phyloP scores from a whole-genome alignment of 2,329 filamentous ascomycete species.

The Paracorniculantispora psalliotae region DNA sequence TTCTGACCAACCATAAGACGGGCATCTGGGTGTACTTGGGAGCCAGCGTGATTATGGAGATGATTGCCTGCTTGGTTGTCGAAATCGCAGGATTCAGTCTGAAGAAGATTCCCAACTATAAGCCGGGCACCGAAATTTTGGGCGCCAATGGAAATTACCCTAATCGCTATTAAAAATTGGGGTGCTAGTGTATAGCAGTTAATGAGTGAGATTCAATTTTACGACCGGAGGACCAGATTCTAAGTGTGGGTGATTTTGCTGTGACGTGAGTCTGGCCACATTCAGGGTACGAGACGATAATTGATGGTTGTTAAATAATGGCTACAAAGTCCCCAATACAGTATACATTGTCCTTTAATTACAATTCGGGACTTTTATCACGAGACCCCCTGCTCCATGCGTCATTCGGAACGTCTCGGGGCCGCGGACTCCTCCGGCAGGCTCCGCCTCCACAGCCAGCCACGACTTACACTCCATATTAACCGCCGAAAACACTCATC shows the following conservation, averaged over 20 bases:
- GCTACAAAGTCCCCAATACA: too few relatives aligned
- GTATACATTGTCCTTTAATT: neutral
- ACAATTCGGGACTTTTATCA: neutral
- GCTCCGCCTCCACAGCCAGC: neutral
- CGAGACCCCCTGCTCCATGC: neutral
- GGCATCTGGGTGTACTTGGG: constrained; percentile 28
- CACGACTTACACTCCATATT: neutral
- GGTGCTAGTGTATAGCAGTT: too few relatives aligned
- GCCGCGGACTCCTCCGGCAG: neutral
- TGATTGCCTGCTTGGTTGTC: constrained; percentile 26
- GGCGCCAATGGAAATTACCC: too few relatives aligned
- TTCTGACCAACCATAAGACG: constrained; percentile 23
- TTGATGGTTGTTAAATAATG: too few relatives aligned
- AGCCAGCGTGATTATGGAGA: constrained; percentile 29
- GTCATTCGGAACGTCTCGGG: neutral
- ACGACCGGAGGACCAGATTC: too few relatives aligned
- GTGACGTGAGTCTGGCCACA: too few relatives aligned
- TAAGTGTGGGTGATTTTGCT: too few relatives aligned
- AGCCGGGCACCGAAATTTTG: too few relatives aligned
- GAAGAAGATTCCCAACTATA: too few relatives aligned
- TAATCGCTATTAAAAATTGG: too few relatives aligned
- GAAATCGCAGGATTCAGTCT: constrained; percentile 24
- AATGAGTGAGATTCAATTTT: too few relatives aligned
- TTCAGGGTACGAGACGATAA: too few relatives aligned
- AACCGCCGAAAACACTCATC: neutral